Evolutionary conservation across 768 basidiomycete species (phyloP), one percentile per base, ranked within the genome.

Genomic region (Guyanaporus albipodus): DNA sequence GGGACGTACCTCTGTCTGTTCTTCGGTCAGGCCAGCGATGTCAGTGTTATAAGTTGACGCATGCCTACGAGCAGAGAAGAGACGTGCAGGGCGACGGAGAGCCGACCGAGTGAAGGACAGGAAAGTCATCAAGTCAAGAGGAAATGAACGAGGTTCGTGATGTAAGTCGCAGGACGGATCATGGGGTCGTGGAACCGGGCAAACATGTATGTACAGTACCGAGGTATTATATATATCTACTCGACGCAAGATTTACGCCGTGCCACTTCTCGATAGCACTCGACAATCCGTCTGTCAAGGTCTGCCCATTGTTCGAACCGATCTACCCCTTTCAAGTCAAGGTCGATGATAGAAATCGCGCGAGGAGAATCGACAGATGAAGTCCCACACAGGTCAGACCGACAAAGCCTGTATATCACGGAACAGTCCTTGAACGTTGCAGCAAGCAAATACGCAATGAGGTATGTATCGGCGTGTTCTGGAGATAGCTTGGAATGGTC

Each of bases 381-480:
- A 58, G 19, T 15, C 11, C 37, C 44, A 38, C 36, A 34, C 12
- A 31, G 24, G 23, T 48, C 46, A 9, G 54, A 38, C 12, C 38
- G 54, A 48, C 34, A 39, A 38, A 57, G 50, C 18, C 72, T 69
- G 29, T 84, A 50, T 44, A 87, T 79, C 43, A 87, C 48, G 1
- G 94, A 96, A 68, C 95, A 99, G 65, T 99, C 95, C 64, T 99
- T 99, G 76, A 99, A 92, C 6, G 89, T 88, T 21, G 91, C 91
- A 5, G 91, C 91, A 42, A 97, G 82, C 18, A 92, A 70, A 64
- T 90, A 90, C 8, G 88, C 84, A 38, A 88, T 68, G 33, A 83
- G 60, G 53, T 85, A 79, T 55, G 86, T 78, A 32, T 79, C 76
- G 39, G 88, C 66, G 49, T 80, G 61, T 19, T 69, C 62, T 19